Base-by-base conservation (phyloP, 2,329 filamentous ascomycete genomes). In the Lachnellula hyalina region DNA sequence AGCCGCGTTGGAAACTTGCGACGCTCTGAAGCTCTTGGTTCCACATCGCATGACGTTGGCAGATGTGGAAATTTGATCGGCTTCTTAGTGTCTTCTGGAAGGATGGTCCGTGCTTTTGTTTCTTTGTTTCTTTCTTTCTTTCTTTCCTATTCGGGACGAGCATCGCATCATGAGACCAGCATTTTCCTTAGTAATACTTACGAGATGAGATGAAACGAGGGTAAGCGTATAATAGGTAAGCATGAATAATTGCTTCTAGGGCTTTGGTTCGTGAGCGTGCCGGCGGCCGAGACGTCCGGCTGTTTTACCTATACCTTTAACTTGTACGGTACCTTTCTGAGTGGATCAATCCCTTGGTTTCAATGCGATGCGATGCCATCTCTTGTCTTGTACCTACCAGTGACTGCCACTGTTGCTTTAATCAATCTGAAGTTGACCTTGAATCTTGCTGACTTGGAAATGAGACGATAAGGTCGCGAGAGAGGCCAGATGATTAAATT, bases 51-150 rank as follows among this genome's bases (percentile, higher is more conserved):
- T 40, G 36, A 40, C 36, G n/a, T 40, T 40, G n/a, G 6, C 5
- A 9, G 2, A 40, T 40, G 46, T 54, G 35, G 48, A 47, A 48
- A 49, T 49, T 53, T 38, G 45, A 46, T 40, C n/a, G 49, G 45
- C 28, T 54, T 55, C 53, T 58, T 56, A 50, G 56, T 51, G 56
- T 49, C 47, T 58, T 58, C 56, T 53, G 19, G 50, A 58, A 58
- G 23, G 25, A 28, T 15, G 46, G 51, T 49, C 51, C 48, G 51
- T 49, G 51, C 51, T 28, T 19, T 9, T 32, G 3, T 8, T 11
- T 11, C 28, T n/a, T n/a, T n/a, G n/a, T 21, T 28, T 25, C 25
- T 28, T 28, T 8, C 51, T 28, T 28, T 21, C 19, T 25, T 9
- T 32, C 9, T 8, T 11, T 11, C 28, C 8, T 12, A 32, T 47